A percentile compares a stretch with the other conserved stretches of the same genome.
Evolutionary conservation across 805 yeast species (phyloP).

Genomic region (Cyberlindnera mississippiensis): DNA sequence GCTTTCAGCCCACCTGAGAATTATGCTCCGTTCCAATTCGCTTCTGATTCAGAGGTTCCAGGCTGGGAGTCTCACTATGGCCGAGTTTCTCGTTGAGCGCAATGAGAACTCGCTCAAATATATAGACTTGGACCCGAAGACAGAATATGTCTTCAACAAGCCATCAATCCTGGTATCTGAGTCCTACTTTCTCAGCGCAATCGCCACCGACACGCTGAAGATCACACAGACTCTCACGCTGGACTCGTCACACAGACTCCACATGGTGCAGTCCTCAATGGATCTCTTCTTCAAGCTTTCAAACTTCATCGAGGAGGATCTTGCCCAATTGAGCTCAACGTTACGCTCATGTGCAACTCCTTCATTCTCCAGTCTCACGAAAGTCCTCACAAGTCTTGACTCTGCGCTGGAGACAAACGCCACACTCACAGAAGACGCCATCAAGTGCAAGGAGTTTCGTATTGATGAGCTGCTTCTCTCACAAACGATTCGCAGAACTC

Average conservation of each 20-base stretch:
- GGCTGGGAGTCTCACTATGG: neutral
- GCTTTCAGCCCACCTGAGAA: slow-evolving; percentile 1
- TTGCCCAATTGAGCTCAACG: neutral
- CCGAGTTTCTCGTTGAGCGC: slow-evolving; percentile 8
- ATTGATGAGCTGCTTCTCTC: slow-evolving; percentile 2
- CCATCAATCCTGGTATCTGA: slow-evolving; percentile 1
- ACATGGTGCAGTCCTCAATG: slow-evolving; percentile 7
- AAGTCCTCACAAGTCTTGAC: neutral
- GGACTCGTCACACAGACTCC: slow-evolving; percentile 4
- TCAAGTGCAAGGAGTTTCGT: slow-evolving; percentile 3
- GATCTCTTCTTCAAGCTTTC: slow-evolving; percentile 10
- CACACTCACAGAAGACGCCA: slow-evolving; percentile 3
- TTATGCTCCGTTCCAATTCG: slow-evolving; percentile 5
- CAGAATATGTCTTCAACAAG: neutral
- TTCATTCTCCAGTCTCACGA: neutral
- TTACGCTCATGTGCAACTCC: neutral
- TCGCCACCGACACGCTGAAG: slow-evolving; percentile 6
- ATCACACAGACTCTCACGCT: slow-evolving; percentile 4
- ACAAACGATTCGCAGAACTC: neutral
- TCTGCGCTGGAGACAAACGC: neutral
- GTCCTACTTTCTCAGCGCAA: slow-evolving; percentile 3
- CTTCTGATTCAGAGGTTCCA: slow-evolving; percentile 4
- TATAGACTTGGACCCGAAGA: neutral
- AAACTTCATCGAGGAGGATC: neutral
- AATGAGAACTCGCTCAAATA: slow-evolving; percentile 7